Evolutionary conservation across 148 eudicot genomes (phyloP), one percentile per base, ranked within the genome.

Genomic region (Fagopyrum homotropicum): DNA sequence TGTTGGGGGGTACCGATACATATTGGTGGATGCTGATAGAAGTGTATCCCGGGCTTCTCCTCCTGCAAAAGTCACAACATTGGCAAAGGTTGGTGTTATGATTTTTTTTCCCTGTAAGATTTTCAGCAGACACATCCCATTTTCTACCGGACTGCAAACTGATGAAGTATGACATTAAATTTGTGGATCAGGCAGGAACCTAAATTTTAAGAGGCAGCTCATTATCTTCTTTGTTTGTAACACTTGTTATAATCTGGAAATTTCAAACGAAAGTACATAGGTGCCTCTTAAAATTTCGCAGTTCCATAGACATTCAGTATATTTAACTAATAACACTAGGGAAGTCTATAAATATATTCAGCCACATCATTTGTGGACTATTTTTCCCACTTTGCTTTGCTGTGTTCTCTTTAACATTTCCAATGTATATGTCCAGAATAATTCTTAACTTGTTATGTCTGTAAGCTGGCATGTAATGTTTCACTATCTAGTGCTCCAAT

Each of bases 1-100:
- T 82, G 98, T 95, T 48, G 72, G 85, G 81, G 97, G 98, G 30
- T 95, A 95, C 75, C 89, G 98, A 4, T 95, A 95, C 82, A 80
- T 92, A 71, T 81, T 95, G 77, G 84, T 95, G 57, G 98, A 95
- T 81, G 90, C 86, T 81, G 98, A 95, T 79, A 90, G 89, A 82
- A 80, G 81, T 78, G 80, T 86, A 55, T 92, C 98, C 50, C 85
- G 98, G 81, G 93, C 93, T 77, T 90, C 98, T 79, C 98, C 98
- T 26, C 86, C 97, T 35, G 75, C 83, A 35, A 95, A 95, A 90
- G 92, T 87, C 63, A 86, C 93, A 75, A 95, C 98, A 49, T 73
- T 95, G 73, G 84, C 92, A 29, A 95, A 95, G 98, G 98, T 95
- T 72, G 77, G 80, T 22, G 44, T 29, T 22, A 22, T 22, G 26